phyloP scores from a whole-genome alignment of 1,284 basidiomycete genomes.

The Marasmius fiardii region DNA sequence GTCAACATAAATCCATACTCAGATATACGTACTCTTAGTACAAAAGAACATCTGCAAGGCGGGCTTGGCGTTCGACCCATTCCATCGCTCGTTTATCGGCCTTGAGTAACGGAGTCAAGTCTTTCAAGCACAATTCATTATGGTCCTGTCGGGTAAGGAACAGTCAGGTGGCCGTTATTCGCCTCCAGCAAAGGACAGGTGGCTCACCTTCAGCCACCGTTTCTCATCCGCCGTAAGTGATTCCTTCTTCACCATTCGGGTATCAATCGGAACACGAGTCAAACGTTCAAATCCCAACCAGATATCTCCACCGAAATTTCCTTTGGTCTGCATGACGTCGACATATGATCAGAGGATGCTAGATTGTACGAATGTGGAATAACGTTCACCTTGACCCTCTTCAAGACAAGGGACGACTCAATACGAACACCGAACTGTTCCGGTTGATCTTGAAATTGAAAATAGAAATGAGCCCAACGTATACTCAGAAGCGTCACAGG shows the following conservation, averaged over 20 bases:
- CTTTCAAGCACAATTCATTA: constrained; percentile 74
- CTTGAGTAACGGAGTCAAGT: constrained; percentile 69
- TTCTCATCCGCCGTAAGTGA: constrained; percentile 87
- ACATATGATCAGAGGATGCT: neutral
- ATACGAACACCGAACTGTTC: constrained; percentile 88
- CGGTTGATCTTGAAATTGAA: constrained; percentile 59
- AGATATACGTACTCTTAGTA: neutral
- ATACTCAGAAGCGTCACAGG: constrained; percentile 13
- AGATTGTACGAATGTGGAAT: neutral
- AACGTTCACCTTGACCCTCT: constrained; percentile 58
- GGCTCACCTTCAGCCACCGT: constrained; percentile 79
- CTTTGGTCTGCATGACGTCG: constrained; percentile 48
- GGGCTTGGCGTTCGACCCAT: constrained; percentile 77
- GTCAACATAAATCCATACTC: neutral
- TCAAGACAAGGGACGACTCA: constrained; percentile 78
- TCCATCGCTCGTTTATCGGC: constrained; percentile 77
- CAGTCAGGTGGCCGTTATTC: constrained; percentile 2
- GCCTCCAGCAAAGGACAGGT: neutral
- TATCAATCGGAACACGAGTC: constrained; percentile 93
- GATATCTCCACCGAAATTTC: constrained; percentile 67
- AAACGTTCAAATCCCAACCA: constrained; percentile 89
- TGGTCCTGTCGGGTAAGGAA: constrained; percentile 53
- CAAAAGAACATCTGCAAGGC: neutral
- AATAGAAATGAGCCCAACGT: neutral
- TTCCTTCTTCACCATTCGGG: constrained; percentile 80